Percentiles rank a stretch among this genome's conserved stretches.
Conservation (phyloP, 805 yeast species). For the Wickerhamomyces chaumierensis region DNA sequence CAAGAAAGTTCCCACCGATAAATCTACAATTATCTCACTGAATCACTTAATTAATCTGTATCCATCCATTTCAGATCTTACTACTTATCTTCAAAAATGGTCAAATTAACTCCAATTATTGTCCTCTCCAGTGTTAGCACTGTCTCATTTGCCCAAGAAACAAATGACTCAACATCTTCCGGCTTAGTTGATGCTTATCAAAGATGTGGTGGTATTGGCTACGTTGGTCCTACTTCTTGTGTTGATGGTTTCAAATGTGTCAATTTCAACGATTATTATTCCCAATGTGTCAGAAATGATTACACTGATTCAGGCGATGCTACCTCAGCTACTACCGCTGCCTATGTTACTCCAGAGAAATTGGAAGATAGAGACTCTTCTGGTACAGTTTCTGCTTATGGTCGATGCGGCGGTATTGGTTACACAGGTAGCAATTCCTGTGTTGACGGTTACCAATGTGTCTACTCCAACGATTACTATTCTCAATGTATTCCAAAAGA, state of each 20-base stretch:
- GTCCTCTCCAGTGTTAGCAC: too few relatives aligned
- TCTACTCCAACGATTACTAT: conserved; percentile 4
- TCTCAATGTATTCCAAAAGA: conserved; percentile 8
- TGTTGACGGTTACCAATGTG: conserved; percentile 4
- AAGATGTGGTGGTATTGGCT: conserved; percentile 10
- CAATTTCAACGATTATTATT: conserved; percentile 4
- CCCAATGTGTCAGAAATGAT: conserved; percentile 7
- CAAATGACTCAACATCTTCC: too few relatives aligned
- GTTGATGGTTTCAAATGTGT: conserved; percentile 4
- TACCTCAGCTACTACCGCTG: too few relatives aligned
- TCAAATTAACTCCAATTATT: too few relatives aligned
- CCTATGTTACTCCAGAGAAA: background rate
- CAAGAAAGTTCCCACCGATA: too few relatives aligned
- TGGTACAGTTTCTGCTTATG: conserved; percentile 1
- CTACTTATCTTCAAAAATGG: too few relatives aligned
- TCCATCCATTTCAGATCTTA: too few relatives aligned
- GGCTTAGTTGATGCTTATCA: too few relatives aligned
- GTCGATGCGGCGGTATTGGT: conserved; percentile 9
- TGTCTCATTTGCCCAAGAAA: too few relatives aligned
- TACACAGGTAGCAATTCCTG: conserved; percentile 6
- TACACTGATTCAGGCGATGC: conserved; percentile 2
- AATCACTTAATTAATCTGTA: too few relatives aligned
- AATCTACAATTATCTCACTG: too few relatives aligned
- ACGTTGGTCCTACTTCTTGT: conserved; percentile 5
- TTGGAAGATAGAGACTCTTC: too few relatives aligned